These are phyloP conservation scores for Trichoderma lentiforme DNA, from an alignment of 2,329 filamentous ascomycete genomes.

Conservation along the genomic window DNA sequence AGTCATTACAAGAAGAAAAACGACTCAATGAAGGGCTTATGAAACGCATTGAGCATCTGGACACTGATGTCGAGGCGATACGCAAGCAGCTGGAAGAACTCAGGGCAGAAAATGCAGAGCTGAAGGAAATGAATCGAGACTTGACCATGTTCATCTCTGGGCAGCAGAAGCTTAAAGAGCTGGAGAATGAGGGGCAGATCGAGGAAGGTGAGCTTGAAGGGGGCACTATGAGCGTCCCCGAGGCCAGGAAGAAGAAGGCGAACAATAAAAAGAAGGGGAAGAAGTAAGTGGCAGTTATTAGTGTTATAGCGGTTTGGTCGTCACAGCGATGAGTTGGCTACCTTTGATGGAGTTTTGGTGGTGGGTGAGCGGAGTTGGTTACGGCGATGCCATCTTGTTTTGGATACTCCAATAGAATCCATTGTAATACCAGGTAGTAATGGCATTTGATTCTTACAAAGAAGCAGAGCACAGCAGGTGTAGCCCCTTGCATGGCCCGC, in stretches of 20 bases:
- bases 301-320: not conserved
- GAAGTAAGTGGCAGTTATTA: constrained; percentile 27
- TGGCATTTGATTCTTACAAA: not conserved
- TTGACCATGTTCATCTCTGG: constrained; percentile 83
- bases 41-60: constrained; percentile 73
- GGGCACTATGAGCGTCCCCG: constrained; percentile 66
- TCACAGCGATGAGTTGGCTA: not conserved
- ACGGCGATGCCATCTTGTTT: not conserved
- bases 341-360: not conserved
- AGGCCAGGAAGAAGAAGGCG: constrained; percentile 46
- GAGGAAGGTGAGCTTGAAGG: constrained; percentile 71
- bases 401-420: not conserved
- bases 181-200: constrained; percentile 58
- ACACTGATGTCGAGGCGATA: constrained; percentile 57
- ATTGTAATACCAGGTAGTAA: not conserved
- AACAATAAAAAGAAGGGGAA: constrained; percentile 44
- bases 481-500: not conserved
- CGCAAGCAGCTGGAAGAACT: constrained; percentile 56
- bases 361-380: not conserved
- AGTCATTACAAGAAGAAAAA: constrained; percentile 82
- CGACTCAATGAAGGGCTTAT: constrained; percentile 76
- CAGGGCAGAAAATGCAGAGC: constrained; percentile 63
- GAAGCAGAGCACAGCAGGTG: not conserved
- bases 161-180: constrained; percentile 71
- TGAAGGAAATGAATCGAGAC: constrained; percentile 84